Percentiles rank a stretch among this genome's conserved stretches.
phyloP scores from a whole-genome alignment of 2,329 filamentous ascomycete species.

The Parafenestella ontariensis region DNA sequence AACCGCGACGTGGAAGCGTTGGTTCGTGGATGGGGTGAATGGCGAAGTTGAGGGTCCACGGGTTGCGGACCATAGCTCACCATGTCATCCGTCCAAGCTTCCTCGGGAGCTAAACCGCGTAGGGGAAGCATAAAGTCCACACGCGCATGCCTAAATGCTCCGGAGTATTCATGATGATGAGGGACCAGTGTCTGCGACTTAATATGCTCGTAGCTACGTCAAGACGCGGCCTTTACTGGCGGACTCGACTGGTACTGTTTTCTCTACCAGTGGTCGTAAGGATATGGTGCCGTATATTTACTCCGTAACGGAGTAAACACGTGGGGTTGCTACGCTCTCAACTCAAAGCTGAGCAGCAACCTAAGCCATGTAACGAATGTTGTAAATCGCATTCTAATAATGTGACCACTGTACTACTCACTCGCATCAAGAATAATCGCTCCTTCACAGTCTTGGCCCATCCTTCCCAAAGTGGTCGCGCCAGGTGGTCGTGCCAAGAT shows the following conservation, averaged over 20 bases:
- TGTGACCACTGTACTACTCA: not conserved
- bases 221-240: not conserved
- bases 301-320: not conserved
- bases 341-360: not conserved
- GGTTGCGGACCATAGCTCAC: constrained; percentile 11
- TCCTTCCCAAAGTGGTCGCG: constrained; percentile 27
- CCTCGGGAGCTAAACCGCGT: constrained; percentile 19
- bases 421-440: not conserved
- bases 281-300: not conserved
- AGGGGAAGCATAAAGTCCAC: constrained; percentile 6
- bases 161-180: not conserved
- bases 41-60: constrained; percentile 9
- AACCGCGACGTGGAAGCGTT: constrained; percentile 5
- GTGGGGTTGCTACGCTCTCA: not conserved
- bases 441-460: constrained; percentile 7
- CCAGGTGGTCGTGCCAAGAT: constrained; percentile 38
- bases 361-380: not conserved
- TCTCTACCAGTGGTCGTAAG: not conserved
- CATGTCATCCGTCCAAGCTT: constrained; percentile 27
- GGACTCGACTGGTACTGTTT: not conserved
- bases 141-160: not conserved
- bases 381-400: not conserved
- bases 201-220: not conserved
- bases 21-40: constrained; percentile 3
- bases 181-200: not conserved